Evolutionary conservation across 2,329 filamentous ascomycete genomes (phyloP), one percentile per base, ranked within the genome.

Genomic region (Penicillium sp.): DNA sequence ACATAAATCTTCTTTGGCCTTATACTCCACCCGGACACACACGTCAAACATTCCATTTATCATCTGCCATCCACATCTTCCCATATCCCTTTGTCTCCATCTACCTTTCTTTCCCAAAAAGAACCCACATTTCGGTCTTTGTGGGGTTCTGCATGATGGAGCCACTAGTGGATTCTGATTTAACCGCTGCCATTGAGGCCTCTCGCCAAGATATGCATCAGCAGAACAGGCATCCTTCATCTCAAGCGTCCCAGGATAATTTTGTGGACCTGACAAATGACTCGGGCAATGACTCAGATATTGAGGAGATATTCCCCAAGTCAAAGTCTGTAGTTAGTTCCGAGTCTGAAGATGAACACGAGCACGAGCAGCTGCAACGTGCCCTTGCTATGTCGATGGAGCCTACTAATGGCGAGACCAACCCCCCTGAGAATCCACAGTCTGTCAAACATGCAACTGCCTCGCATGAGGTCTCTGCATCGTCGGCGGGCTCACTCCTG

Each of bases 361-460:
- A 68, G 0, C 74, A 76, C 34, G 73, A 75, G 42, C 70, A 74
- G 10, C 56, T 77, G 13, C 70, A 70, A 43, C 62, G 56, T 56
- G 69, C 75, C 40, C 69, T 76, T 56, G 64, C 66, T 18, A 34
- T 75, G 37, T 74, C 73, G 45, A 56, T 74, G 56, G 61, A 73
- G 52, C 16, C 44, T 16, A 49, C 44, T 16, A 48, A 60, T 6
- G n/a, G 59, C 53, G 37, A 59, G 29, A 16, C 16, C 31, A 18
- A 22, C 5, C 7, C 10, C 6, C 7, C 42, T 3, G 38, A 14
- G 2, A 38, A 34, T 43, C 37, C 9, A 13, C 44, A 6, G 5
- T 2, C 44, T 34, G 4, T 5, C 44, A 24, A 35, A 3, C 8
- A 34, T 16, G 18, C 34, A 46, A 14, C 26, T 45, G 8, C 56